A percentile compares a stretch with the other conserved stretches of the same genome.
Conservation (phyloP, 176 grass and related monocot genomes). For the Cocos nucifera region DNA sequence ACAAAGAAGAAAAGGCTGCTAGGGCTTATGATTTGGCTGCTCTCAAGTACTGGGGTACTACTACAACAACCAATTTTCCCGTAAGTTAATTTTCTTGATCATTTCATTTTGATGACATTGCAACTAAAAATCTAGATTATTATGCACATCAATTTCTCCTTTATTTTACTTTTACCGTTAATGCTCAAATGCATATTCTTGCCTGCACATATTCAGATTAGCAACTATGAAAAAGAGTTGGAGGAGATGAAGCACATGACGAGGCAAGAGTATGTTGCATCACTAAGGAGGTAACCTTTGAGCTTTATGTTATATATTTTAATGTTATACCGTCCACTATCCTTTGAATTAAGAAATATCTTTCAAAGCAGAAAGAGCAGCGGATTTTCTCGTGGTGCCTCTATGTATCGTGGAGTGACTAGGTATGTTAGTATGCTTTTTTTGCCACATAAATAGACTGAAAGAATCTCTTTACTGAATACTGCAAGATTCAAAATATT, state of each 20-base stretch:
- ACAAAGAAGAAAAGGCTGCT: conserved; percentile 75
- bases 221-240: conserved; percentile 59
- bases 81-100: conserved; percentile 14
- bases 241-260: conserved; percentile 78
- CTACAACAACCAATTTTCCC: conserved; percentile 66
- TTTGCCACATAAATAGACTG: too few species aligned
- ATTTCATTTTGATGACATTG: neutral
- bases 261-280: conserved; percentile 72
- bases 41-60: conserved; percentile 66
- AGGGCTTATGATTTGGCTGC: conserved; percentile 75
- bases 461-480: too few species aligned
- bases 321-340: neutral
- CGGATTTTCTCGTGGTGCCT: conserved; percentile 69
- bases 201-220: conserved; percentile 20
- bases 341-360: too few species aligned
- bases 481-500: too few species aligned
- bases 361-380: conserved; percentile 62
- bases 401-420: conserved; percentile 70
- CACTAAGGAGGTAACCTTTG: conserved; percentile 46
- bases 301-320: neutral
- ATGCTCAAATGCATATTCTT: too few species aligned
- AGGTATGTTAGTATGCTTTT: conserved; percentile 24
- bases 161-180: neutral
- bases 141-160: too few species aligned
- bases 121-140: too few species aligned